These are phyloP conservation scores for Fusarium sp. DNA, from an alignment of 2,329 filamentous ascomycete species.

Conservation along the genomic window DNA sequence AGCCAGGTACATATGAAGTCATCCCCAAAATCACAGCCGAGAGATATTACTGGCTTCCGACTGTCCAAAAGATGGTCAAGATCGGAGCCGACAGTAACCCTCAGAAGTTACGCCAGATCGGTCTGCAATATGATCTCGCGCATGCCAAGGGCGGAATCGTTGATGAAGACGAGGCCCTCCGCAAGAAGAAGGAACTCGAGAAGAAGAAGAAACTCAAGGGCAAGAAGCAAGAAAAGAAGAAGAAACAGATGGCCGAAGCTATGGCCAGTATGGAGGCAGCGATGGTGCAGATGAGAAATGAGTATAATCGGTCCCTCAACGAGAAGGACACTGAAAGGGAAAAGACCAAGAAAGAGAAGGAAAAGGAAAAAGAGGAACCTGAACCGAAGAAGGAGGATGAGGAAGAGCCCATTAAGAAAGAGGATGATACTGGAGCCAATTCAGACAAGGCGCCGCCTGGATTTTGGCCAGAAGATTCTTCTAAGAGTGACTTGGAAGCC, in stretches of 20 bases:
- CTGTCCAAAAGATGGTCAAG: constrained; percentile 68
- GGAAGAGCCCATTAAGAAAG: constrained; percentile 16
- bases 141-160: constrained; percentile 65
- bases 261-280: constrained; percentile 39
- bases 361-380: constrained; percentile 5
- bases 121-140: constrained; percentile 67
- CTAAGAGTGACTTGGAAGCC: constrained; percentile 26
- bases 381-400: not conserved
- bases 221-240: constrained; percentile 39
- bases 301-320: constrained; percentile 28
- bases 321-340: constrained; percentile 25
- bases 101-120: constrained; percentile 70
- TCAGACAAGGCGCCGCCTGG: constrained; percentile 20
- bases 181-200: constrained; percentile 38
- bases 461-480: constrained; percentile 34
- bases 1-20: constrained; percentile 73
- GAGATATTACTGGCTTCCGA: constrained; percentile 52
- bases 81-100: constrained; percentile 55
- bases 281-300: constrained; percentile 38
- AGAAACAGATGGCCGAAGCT: constrained; percentile 37
- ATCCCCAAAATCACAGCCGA: constrained; percentile 72
- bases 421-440: constrained; percentile 4
- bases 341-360: constrained; percentile 2
- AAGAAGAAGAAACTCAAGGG: constrained; percentile 38
- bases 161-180: constrained; percentile 55